phyloP scores from a whole-genome alignment of 1,139 yeast species.

The Chernovozyma sophiae-reginae region DNA sequence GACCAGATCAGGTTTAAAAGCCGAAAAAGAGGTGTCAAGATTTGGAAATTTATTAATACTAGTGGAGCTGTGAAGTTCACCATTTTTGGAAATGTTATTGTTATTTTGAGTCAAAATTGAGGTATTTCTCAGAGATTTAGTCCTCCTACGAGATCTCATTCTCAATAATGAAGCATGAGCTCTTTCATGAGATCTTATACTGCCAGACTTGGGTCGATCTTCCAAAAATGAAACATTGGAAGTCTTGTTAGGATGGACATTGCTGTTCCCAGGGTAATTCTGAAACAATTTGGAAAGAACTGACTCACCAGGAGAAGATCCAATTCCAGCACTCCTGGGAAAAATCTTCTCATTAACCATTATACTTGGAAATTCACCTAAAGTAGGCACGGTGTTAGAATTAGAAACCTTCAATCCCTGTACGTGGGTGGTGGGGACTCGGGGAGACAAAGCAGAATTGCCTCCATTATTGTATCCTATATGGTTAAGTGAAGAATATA shows the following conservation, averaged over 20 bases:
- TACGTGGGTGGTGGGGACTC: slow-evolving; percentile 17
- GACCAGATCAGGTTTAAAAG: background rate
- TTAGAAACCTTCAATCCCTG: slow-evolving; percentile 1
- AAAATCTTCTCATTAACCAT: slow-evolving; percentile 23
- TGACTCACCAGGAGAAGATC: background rate
- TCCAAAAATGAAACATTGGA: slow-evolving; percentile 20
- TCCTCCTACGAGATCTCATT: slow-evolving; percentile 56
- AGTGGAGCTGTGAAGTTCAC: background rate
- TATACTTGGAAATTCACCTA: slow-evolving; percentile 45
- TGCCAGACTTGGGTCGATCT: slow-evolving; percentile 28
- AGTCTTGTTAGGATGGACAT: background rate
- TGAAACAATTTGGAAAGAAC: slow-evolving; percentile 11
- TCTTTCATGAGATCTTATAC: slow-evolving; percentile 50
- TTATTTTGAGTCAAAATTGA: slow-evolving; percentile 25
- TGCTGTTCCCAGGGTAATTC: slow-evolving; percentile 2
- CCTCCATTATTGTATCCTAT: slow-evolving; percentile 7
- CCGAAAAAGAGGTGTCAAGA: background rate
- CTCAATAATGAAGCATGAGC: slow-evolving; percentile 66
- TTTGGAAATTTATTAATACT: background rate
- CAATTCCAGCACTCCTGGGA: slow-evolving; percentile 10
- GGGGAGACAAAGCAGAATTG: slow-evolving; percentile 21
- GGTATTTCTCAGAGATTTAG: slow-evolving; percentile 39
- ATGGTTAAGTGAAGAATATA: slow-evolving; percentile 40
- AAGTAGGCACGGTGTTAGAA: slow-evolving; percentile 32
- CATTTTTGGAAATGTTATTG: slow-evolving; percentile 4